phyloP scores from a whole-genome alignment of 768 basidiomycete genomes.

The Cystofilobasidium bisporidii region DNA sequence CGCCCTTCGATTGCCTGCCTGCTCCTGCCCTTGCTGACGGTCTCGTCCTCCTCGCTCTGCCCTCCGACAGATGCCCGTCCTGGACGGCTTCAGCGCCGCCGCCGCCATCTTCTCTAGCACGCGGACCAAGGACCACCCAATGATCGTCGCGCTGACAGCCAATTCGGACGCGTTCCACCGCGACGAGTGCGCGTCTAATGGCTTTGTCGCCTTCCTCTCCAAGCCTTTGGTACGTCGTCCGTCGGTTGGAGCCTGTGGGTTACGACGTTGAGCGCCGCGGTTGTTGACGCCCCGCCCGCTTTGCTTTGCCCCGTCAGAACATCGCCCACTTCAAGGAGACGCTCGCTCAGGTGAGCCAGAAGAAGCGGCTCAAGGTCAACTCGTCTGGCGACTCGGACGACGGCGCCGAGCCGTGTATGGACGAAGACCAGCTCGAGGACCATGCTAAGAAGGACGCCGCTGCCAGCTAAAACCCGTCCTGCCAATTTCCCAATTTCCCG shows the following conservation, averaged over 20 bases:
- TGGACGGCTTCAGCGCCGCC: neutral
- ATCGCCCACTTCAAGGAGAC: neutral
- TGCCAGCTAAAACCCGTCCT: too few relatives aligned
- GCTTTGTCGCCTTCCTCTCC: neutral
- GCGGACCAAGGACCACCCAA: neutral
- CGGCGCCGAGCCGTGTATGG: neutral
- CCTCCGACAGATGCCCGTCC: constrained; percentile 3
- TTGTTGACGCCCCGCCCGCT: neutral
- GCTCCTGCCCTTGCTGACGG: too few relatives aligned
- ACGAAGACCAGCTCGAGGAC: too few relatives aligned
- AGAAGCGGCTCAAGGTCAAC: too few relatives aligned
- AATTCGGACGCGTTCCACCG: neutral
- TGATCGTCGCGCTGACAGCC: neutral
- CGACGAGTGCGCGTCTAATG: neutral
- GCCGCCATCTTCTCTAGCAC: neutral
- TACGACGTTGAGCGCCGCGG: too few relatives aligned
- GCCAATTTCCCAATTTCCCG: too few relatives aligned
- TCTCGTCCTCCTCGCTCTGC: too few relatives aligned
- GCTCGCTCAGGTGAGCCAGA: too few relatives aligned
- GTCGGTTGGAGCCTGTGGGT: too few relatives aligned
- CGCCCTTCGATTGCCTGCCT: too few relatives aligned
- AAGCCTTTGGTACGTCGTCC: neutral
- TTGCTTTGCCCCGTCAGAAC: neutral
- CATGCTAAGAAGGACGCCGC: too few relatives aligned
- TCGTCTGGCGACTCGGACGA: too few relatives aligned